Conservation (phyloP, 176 grass and related monocot genomes). For the Metroxylon sagu region DNA sequence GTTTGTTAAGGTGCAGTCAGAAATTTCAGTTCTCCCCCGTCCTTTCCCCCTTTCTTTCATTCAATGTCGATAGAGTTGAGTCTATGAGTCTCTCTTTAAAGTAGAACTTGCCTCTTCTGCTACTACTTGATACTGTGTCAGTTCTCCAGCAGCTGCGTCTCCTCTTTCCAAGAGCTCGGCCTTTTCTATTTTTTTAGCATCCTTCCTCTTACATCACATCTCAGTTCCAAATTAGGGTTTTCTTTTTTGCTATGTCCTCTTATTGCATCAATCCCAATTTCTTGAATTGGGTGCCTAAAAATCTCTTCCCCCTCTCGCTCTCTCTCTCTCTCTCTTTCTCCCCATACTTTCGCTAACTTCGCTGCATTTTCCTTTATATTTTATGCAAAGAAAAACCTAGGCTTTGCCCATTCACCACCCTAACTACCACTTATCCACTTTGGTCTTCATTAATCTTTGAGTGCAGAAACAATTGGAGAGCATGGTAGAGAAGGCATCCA, state of each 20-base stretch:
- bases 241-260: background rate
- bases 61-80: background rate
- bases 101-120: too few relatives aligned
- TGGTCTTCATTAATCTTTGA: background rate
- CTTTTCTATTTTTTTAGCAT: constrained; percentile 8
- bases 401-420: constrained; percentile 9
- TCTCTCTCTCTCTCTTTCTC: too few relatives aligned
- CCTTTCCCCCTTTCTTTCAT: constrained; percentile 11
- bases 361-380: too few relatives aligned
- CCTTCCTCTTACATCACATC: constrained; percentile 9
- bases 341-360: too few relatives aligned
- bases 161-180: background rate
- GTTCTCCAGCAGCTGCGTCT: background rate
- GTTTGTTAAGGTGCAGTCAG: constrained; percentile 27
- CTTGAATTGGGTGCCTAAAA: too few relatives aligned
- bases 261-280: too few relatives aligned
- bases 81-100: too few relatives aligned
- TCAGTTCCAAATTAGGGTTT: constrained; percentile 17
- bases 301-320: too few relatives aligned
- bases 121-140: too few relatives aligned
- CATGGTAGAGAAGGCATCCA: constrained; percentile 94
- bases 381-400: constrained; percentile 20
- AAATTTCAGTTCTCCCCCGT: constrained; percentile 7
- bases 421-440: background rate
- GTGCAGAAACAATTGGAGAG: constrained; percentile 80